These are phyloP conservation scores for Malassezia dermatis DNA, from an alignment of 1,284 basidiomycete species.

Conservation along the genomic window DNA sequence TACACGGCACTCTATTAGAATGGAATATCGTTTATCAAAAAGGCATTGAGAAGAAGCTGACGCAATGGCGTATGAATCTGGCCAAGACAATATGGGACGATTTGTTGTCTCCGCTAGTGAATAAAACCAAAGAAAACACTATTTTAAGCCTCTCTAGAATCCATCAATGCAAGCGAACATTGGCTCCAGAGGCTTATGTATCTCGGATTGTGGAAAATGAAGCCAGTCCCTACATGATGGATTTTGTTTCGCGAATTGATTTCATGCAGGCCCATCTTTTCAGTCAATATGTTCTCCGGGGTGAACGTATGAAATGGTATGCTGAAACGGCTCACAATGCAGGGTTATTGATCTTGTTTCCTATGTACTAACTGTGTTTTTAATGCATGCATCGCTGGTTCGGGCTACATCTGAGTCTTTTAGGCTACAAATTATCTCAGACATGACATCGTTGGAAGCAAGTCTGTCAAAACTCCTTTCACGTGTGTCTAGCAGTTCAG, in stretches of 20 bases:
- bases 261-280: not conserved
- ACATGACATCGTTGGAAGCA: slow-evolving; percentile 8
- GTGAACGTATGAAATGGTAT: not conserved
- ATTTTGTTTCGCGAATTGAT: not conserved
- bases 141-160: not conserved
- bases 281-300: not conserved
- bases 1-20: not conserved
- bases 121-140: not conserved
- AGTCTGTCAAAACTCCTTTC: not conserved
- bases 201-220: not conserved
- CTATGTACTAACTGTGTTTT: not conserved
- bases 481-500: not conserved
- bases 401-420: not conserved
- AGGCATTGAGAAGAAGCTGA: not conserved
- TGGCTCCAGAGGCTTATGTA: not conserved
- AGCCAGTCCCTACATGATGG: slow-evolving; percentile 8
- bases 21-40: not conserved
- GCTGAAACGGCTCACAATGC: not conserved
- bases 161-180: slow-evolving; percentile 1
- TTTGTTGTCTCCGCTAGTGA: not conserved
- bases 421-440: slow-evolving; percentile 1
- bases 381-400: slow-evolving; percentile 1
- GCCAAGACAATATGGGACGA: not conserved
- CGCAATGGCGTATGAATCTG: not conserved
- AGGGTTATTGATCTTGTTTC: not conserved